Percentiles rank a stretch among this genome's conserved stretches.
Evolutionary conservation across 2,329 filamentous ascomycete genomes (phyloP).

Genomic region (Epichloe festucae): DNA sequence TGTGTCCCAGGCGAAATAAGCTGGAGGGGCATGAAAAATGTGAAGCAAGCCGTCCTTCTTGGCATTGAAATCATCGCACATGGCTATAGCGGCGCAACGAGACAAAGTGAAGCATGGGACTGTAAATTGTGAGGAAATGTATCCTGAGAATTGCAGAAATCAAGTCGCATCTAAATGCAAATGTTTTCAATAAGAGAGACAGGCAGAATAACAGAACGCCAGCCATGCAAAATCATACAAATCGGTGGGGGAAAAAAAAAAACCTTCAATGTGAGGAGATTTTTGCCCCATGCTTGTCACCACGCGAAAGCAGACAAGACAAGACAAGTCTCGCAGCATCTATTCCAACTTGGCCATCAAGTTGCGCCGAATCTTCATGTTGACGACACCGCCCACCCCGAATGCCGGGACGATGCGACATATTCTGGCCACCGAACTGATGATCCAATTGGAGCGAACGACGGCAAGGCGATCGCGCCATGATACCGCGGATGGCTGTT

Average conservation of each 20-base stretch:
- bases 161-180: neutral
- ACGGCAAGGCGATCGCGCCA: conserved; percentile 50
- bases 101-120: too few relatives aligned
- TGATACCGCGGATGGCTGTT: conserved; percentile 14
- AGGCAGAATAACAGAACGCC: neutral
- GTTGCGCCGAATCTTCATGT: conserved; percentile 53
- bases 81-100: too few relatives aligned
- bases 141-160: neutral
- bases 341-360: conserved; percentile 50
- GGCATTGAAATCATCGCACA: too few relatives aligned
- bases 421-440: conserved; percentile 63
- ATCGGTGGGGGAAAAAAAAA: too few relatives aligned
- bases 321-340: neutral
- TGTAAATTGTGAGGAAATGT: too few relatives aligned
- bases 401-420: conserved; percentile 81
- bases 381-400: conserved; percentile 78
- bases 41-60: neutral
- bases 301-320: neutral
- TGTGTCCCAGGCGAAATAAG: neutral
- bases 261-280: neutral
- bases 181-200: neutral
- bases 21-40: neutral
- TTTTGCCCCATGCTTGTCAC: neutral
- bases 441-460: conserved; percentile 63
- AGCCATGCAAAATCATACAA: neutral